Evolutionary conservation across 148 eudicot species (phyloP).

Genomic region (Tetragonia tetragonoides): DNA sequence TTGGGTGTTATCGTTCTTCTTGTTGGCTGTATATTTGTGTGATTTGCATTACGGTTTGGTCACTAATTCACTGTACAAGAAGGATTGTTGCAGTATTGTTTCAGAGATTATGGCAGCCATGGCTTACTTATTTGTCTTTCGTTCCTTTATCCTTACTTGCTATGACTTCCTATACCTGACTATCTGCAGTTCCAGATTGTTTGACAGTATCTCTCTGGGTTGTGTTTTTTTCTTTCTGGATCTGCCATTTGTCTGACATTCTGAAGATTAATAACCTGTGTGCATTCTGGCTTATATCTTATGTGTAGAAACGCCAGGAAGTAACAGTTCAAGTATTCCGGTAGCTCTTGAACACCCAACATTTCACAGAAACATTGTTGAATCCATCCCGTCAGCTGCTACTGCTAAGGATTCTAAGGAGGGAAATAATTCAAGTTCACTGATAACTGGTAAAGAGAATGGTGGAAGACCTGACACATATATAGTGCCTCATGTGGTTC

Average conservation of each 20-base stretch:
- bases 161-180: not conserved
- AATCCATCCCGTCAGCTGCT: constrained; percentile 21
- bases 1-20: constrained; percentile 3
- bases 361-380: constrained; percentile 14
- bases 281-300: constrained; percentile 13
- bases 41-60: not conserved
- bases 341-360: constrained; percentile 32
- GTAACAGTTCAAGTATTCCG: constrained; percentile 28
- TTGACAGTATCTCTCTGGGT: not conserved
- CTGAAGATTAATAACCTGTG: constrained; percentile 1
- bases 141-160: not conserved
- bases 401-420: constrained; percentile 17
- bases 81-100: not conserved
- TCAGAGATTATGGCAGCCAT: not conserved
- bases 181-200: not conserved
- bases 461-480: constrained; percentile 2
- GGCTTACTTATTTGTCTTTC: not conserved
- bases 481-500: constrained; percentile 18
- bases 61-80: not conserved
- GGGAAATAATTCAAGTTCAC: constrained; percentile 20
- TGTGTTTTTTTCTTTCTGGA: not conserved
- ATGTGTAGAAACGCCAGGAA: constrained; percentile 33
- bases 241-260: not conserved
- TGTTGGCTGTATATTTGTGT: not conserved
- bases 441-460: not conserved